These are phyloP conservation scores for Thelonectria rubi DNA, from an alignment of 2,329 filamentous ascomycete genomes.

Conservation along the genomic window DNA sequence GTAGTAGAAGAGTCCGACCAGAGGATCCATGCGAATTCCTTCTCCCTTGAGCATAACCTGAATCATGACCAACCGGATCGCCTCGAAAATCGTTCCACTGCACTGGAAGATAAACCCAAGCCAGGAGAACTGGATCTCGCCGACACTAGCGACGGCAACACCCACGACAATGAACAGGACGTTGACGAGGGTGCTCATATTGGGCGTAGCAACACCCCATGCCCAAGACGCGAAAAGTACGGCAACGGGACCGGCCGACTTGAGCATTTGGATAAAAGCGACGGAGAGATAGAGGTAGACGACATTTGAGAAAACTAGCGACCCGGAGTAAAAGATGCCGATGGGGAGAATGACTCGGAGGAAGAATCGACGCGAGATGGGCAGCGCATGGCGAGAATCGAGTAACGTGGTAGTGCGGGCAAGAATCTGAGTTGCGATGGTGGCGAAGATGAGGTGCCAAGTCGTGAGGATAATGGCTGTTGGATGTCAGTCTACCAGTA, in stretches of 20 bases:
- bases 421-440: slow-evolving; percentile 71
- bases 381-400: slow-evolving; percentile 68
- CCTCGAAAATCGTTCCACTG: slow-evolving; percentile 82
- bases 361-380: slow-evolving; percentile 69
- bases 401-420: slow-evolving; percentile 70
- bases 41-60: slow-evolving; percentile 80
- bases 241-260: slow-evolving; percentile 72
- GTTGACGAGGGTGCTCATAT: slow-evolving; percentile 55
- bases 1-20: slow-evolving; percentile 90
- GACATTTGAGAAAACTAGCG: slow-evolving; percentile 72
- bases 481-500: slow-evolving; percentile 21
- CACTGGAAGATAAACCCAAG: slow-evolving; percentile 74
- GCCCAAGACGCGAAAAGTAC: slow-evolving; percentile 73
- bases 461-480: slow-evolving; percentile 68
- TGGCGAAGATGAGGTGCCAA: slow-evolving; percentile 75
- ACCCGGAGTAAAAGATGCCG: slow-evolving; percentile 71
- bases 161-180: slow-evolving; percentile 62
- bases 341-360: slow-evolving; percentile 72
- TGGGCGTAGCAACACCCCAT: slow-evolving; percentile 61
- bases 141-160: slow-evolving; percentile 62
- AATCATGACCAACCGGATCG: slow-evolving; percentile 84
- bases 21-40: slow-evolving; percentile 86
- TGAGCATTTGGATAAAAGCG: slow-evolving; percentile 77
- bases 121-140: slow-evolving; percentile 75
- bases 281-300: slow-evolving; percentile 74